phyloP scores from a whole-genome alignment of 805 yeast genomes.

The Myxozyma neglecta region DNA sequence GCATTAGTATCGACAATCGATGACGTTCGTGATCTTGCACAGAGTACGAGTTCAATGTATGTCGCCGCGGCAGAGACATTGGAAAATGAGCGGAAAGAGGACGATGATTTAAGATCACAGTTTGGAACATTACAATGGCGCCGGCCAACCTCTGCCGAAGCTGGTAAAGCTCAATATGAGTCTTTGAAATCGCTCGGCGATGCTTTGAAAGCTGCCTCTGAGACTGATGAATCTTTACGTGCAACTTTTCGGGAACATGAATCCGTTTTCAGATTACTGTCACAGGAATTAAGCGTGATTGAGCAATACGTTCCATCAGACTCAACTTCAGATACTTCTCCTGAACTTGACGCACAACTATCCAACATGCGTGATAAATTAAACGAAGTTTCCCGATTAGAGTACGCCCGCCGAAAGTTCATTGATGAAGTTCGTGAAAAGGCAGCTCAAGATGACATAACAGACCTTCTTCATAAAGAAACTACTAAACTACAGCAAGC shows the following conservation, averaged over 20 bases:
- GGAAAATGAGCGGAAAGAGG: conserved; percentile 55
- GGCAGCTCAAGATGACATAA: conserved; percentile 23
- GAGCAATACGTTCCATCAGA: conserved; percentile 40
- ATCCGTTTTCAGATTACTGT: conserved; percentile 47
- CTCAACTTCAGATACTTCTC: conserved; percentile 36
- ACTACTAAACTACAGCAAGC: conserved; percentile 23
- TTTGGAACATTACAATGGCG: conserved; percentile 60
- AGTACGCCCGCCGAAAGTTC: conserved; percentile 33
- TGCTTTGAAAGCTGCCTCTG: conserved; percentile 57
- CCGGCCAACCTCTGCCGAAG: conserved; percentile 49
- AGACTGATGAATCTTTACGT: conserved; percentile 59
- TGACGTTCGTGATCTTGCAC: conserved; percentile 50
- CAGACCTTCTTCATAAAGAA: conserved; percentile 18
- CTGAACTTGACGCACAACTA: conserved; percentile 42
- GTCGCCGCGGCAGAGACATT: conserved; percentile 44
- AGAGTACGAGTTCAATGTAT: conserved; percentile 24
- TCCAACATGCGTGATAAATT: conserved; percentile 36
- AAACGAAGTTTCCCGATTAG: conserved; percentile 30
- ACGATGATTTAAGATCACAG: conserved; percentile 50
- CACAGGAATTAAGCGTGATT: conserved; percentile 41
- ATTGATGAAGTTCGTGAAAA: conserved; percentile 28
- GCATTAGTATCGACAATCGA: conserved; percentile 46
- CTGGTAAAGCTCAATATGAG: conserved; percentile 45
- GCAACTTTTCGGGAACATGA: conserved; percentile 52
- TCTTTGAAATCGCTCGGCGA: conserved; percentile 49